Conservation (phyloP, 2,329 filamentous ascomycete species). For the Trichoderma polysporum region DNA sequence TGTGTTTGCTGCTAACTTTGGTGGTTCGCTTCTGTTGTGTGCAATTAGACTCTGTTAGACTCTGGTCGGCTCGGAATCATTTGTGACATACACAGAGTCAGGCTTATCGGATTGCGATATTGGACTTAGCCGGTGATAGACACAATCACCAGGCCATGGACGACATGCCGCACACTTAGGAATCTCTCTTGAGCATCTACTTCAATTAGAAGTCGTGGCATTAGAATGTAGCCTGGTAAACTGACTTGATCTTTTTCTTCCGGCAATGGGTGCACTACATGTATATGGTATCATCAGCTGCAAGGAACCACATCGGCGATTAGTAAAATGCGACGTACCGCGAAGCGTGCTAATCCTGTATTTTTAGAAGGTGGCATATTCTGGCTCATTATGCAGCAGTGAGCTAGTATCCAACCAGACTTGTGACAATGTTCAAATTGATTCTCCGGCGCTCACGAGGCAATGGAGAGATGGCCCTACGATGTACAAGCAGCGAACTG, state of each 20-base stretch:
- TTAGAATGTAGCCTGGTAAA: not conserved
- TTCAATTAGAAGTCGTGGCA: not conserved
- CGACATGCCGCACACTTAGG: conserved; percentile 8
- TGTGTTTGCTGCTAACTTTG: not conserved
- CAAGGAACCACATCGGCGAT: not conserved
- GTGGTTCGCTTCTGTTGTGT: not conserved
- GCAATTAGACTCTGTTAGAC: not conserved
- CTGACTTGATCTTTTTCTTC: conserved; percentile 8
- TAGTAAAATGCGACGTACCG: not conserved
- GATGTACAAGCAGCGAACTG: not conserved
- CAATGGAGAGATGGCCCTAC: not conserved
- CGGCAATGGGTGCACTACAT: not conserved
- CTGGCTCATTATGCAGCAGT: not conserved
- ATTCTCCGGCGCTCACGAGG: not conserved
- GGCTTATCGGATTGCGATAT: not conserved
- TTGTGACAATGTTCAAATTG: not conserved
- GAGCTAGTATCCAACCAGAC: not conserved
- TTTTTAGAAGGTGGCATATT: not conserved
- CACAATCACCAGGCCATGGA: conserved; percentile 5
- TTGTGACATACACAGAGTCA: not conserved
- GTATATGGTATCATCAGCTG: not conserved
- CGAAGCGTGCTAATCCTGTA: not conserved
- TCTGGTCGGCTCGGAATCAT: no score
- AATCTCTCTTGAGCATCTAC: not conserved
- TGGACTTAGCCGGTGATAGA: not conserved